phyloP scores from a whole-genome alignment of 768 basidiomycete species.

The Mycena vulgaris region DNA sequence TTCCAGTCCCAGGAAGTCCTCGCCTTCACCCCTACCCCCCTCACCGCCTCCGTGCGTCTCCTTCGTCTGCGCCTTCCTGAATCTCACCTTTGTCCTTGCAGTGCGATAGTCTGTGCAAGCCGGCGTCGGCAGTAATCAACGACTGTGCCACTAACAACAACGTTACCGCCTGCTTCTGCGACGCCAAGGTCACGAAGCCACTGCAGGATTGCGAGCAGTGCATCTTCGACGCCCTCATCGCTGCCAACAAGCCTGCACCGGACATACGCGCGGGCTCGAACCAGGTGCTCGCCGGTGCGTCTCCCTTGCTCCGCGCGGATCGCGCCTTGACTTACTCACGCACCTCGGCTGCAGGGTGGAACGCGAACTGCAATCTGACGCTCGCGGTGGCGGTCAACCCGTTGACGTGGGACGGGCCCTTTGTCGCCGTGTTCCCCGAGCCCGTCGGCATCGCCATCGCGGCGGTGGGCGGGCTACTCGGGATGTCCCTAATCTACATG shows the following conservation, averaged over 20 bases:
- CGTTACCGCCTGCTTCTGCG: slow-evolving; percentile 69
- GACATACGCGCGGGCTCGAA: slow-evolving; percentile 74
- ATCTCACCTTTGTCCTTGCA: slow-evolving; percentile 37
- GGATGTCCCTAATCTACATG: slow-evolving; percentile 38
- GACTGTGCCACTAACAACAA: slow-evolving; percentile 61
- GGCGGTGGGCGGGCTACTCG: slow-evolving; percentile 30
- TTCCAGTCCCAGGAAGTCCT: slow-evolving; percentile 64
- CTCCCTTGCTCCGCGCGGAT: neutral
- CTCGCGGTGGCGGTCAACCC: slow-evolving; percentile 56
- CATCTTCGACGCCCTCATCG: slow-evolving; percentile 71
- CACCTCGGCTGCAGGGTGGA: slow-evolving; percentile 64
- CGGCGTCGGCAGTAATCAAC: slow-evolving; percentile 46
- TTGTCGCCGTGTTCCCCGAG: slow-evolving; percentile 59
- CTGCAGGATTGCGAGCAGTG: slow-evolving; percentile 77
- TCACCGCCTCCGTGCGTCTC: slow-evolving; percentile 48
- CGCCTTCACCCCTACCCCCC: slow-evolving; percentile 50
- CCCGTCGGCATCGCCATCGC: slow-evolving; percentile 32
- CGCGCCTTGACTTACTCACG: slow-evolving; percentile 17
- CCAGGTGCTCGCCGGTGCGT: slow-evolving; percentile 69
- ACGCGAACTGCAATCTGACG: slow-evolving; percentile 63
- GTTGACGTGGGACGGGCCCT: slow-evolving; percentile 76
- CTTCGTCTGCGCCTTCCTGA: slow-evolving; percentile 33
- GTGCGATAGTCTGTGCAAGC: slow-evolving; percentile 54
- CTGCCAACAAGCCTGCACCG: slow-evolving; percentile 60
- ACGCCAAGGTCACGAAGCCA: slow-evolving; percentile 53